Conservation (phyloP, 75 land plant species). For the Pseudotsuga menziesii region DNA sequence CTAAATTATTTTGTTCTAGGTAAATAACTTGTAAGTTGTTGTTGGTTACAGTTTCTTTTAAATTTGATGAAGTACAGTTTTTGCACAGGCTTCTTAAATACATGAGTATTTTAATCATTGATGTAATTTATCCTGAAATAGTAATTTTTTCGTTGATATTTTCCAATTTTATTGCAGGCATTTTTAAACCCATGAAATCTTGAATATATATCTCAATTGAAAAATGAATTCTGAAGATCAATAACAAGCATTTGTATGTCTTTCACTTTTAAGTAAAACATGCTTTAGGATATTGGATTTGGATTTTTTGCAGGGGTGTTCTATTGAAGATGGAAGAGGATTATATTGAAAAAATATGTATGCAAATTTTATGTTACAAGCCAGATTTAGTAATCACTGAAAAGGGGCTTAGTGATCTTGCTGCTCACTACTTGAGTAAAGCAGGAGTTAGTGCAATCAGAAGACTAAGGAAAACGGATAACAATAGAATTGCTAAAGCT, state of each 20-base stretch:
- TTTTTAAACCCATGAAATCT: not conserved
- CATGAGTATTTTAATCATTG: too few species aligned
- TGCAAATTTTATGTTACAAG: conserved; percentile 82
- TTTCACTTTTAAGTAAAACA: not conserved
- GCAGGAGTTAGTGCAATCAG: conserved; percentile 90
- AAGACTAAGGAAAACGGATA: conserved; percentile 87
- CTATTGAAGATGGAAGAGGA: conserved; percentile 94
- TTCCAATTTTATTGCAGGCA: not conserved
- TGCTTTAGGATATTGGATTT: not conserved
- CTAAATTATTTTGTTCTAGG: too few species aligned
- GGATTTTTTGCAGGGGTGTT: conserved; percentile 36
- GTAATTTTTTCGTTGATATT: not conserved
- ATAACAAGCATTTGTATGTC: not conserved
- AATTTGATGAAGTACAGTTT: too few species aligned
- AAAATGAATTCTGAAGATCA: not conserved
- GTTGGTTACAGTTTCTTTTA: too few species aligned
- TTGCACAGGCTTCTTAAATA: too few species aligned
- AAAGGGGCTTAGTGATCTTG: conserved; percentile 91
- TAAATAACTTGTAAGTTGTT: too few species aligned
- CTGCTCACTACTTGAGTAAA: conserved; percentile 83
- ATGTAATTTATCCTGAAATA: too few species aligned
- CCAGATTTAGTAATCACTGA: conserved; percentile 95
- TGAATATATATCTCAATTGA: not conserved
- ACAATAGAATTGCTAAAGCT: conserved; percentile 91
- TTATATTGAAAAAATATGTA: conserved; percentile 72